Conservation (phyloP, 148 eudicot species). For the Polygonum maritimum region DNA sequence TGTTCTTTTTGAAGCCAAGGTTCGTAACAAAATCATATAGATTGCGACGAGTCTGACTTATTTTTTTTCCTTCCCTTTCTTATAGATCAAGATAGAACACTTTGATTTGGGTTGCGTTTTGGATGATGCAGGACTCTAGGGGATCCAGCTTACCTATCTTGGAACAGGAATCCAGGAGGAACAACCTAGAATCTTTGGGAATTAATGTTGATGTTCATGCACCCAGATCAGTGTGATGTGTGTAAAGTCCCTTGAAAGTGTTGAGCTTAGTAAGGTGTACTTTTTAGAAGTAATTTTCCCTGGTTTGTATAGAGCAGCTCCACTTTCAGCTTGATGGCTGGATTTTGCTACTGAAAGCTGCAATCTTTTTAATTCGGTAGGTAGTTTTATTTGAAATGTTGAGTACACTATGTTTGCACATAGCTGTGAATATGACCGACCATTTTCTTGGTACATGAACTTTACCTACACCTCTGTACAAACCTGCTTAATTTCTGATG, state of each 20-base stretch:
- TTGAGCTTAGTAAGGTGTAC: background rate
- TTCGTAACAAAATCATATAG: conserved; percentile 5
- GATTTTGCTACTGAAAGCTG: background rate
- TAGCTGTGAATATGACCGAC: background rate
- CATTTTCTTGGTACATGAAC: background rate
- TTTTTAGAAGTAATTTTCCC: background rate
- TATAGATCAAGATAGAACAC: background rate
- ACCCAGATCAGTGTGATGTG: background rate
- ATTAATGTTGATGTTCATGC: background rate
- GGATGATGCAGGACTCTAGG: conserved; percentile 53
- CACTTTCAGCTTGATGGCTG: background rate
- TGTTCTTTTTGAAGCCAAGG: conserved; percentile 69
- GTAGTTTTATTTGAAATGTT: background rate
- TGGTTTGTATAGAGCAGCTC: background rate
- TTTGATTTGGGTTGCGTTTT: background rate
- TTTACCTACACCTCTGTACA: background rate
- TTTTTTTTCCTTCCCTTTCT: background rate
- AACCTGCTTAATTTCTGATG: background rate
- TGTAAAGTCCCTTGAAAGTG: background rate
- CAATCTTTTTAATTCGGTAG: background rate
- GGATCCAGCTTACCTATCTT: conserved; percentile 71
- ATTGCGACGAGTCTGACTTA: background rate
- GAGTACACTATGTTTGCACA: background rate
- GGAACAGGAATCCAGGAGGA: conserved; percentile 53
- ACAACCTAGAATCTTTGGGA: background rate